Percentiles rank a stretch among this genome's conserved stretches.
Conservation (phyloP, 768 basidiomycete species). For the Leucocoprinus sp. region DNA sequence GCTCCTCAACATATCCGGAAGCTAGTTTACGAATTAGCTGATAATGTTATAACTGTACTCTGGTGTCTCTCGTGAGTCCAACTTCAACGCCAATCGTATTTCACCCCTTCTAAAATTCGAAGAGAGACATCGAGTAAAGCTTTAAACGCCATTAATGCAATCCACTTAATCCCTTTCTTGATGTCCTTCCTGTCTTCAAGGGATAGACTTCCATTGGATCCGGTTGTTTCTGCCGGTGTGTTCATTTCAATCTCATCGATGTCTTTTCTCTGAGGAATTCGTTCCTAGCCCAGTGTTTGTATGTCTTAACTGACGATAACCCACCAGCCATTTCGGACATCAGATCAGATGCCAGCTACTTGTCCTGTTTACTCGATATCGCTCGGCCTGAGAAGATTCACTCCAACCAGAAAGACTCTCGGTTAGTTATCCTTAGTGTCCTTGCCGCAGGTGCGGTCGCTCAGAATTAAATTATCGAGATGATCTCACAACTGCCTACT, state of each 20-base stretch:
- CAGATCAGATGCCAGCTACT: conserved; percentile 49
- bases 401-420: conserved; percentile 41
- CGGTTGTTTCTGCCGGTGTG: conserved; percentile 77
- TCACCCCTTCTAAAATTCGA: conserved; percentile 22
- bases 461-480: not conserved
- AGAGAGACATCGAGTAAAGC: conserved; percentile 94
- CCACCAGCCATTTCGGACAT: conserved; percentile 61
- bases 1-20: conserved; percentile 64
- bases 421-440: conserved; percentile 46
- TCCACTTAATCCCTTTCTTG: conserved; percentile 72
- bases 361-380: conserved; percentile 59
- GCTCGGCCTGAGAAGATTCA: conserved; percentile 33
- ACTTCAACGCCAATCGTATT: not conserved
- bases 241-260: conserved; percentile 2
- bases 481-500: not conserved
- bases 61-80: conserved; percentile 90
- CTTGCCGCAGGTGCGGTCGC: conserved; percentile 54
- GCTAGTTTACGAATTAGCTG: conserved; percentile 80
- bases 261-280: not conserved
- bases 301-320: conserved; percentile 91
- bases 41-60: conserved; percentile 85
- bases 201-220: conserved; percentile 56
- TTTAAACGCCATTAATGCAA: conserved; percentile 75
- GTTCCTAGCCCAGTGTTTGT: conserved; percentile 77
- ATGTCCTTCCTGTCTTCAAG: conserved; percentile 81